Evolutionary conservation across 345 rosid genomes (phyloP).

Genomic region (Gossypium arboreum): DNA sequence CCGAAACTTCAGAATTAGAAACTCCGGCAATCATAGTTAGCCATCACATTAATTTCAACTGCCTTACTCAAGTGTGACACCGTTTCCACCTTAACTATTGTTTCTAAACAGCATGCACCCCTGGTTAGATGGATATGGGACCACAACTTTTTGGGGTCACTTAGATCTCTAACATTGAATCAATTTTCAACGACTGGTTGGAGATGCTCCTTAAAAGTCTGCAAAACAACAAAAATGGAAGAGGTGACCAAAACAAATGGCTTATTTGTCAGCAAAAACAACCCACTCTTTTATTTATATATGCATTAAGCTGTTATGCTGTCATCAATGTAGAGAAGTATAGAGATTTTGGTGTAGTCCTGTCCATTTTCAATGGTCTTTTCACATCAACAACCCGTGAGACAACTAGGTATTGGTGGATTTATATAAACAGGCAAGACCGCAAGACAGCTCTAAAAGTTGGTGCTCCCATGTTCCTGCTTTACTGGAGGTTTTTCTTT

Average conservation of each 20-base stretch:
- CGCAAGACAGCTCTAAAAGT: slow-evolving; percentile 24
- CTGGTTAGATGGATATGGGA: neutral
- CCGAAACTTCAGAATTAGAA: neutral
- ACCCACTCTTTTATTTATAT: slow-evolving; percentile 16
- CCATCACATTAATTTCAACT: neutral
- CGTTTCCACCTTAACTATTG: neutral
- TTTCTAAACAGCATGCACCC: neutral
- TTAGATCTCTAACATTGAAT: neutral
- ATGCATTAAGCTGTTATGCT: neutral
- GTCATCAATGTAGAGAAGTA: neutral
- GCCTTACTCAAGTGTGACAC: neutral
- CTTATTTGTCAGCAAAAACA: slow-evolving; percentile 29
- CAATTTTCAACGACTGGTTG: neutral
- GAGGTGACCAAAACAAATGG: neutral
- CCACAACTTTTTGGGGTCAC: neutral
- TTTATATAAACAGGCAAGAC: neutral
- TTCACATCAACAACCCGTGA: slow-evolving; percentile 31
- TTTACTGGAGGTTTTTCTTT: slow-evolving; percentile 24
- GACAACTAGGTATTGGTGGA: neutral
- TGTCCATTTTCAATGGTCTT: slow-evolving; percentile 12
- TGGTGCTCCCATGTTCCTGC: slow-evolving; percentile 12
- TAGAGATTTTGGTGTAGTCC: neutral
- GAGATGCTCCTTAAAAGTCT: slow-evolving; percentile 3
- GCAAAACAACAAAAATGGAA: slow-evolving; percentile 5
- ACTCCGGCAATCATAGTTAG: neutral